Base-by-base conservation (phyloP, 2,329 filamentous ascomycete genomes). In the Xylaria sp. region DNA sequence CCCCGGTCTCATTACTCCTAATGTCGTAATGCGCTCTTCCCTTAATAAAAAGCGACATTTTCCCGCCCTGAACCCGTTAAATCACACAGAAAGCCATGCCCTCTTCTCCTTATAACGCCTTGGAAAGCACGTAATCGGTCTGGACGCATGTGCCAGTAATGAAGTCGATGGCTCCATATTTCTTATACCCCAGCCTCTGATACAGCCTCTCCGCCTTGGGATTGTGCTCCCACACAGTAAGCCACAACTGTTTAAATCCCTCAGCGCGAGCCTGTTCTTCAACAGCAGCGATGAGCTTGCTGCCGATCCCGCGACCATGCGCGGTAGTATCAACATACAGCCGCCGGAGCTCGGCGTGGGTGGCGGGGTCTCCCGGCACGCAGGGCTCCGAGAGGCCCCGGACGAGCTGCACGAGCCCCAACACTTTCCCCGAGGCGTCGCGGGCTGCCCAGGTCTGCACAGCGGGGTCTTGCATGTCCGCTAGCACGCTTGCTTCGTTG, bases 211-310 rank as follows among this genome's bases (percentile, higher is more conserved):
- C 63, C 2, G 71, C 69, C 8, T 25, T 49, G 5, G 17, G 1
- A 28, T 71, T 70, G 2, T 73, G 38, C 57, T 74, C 71, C 71
- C 71, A 75, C 1, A 74, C 73, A 2, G 67, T 69, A 33, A 75
- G 47, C 72, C 72, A 74, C 8, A 75, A 37, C 25, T 65, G 42
- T 52, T 62, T 42, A 60, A 71, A 72, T 14, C 72, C 71, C 57
- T 72, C 69, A 15, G 61, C 67, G 31, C 68, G 68, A 2, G 73
- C 73, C 50, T 54, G 65, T 1, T 19, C 42, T 60, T 74, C 72
- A 3, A 73, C 67, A 1, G 63, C 67, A 1, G 64, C 63, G 45
- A 72, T 66, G 14, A 75, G 70, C 59, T 59, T 68, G 43, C 57
- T 70, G 11, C 73, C 73, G 28, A 74, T 68, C 14, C 73, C 73